A percentile compares a stretch with the other conserved stretches of the same genome.
These are phyloP conservation scores for Dictyostelium gargantuum DNA, from an alignment of 208 protist genomes.

Conservation along the genomic window DNA sequence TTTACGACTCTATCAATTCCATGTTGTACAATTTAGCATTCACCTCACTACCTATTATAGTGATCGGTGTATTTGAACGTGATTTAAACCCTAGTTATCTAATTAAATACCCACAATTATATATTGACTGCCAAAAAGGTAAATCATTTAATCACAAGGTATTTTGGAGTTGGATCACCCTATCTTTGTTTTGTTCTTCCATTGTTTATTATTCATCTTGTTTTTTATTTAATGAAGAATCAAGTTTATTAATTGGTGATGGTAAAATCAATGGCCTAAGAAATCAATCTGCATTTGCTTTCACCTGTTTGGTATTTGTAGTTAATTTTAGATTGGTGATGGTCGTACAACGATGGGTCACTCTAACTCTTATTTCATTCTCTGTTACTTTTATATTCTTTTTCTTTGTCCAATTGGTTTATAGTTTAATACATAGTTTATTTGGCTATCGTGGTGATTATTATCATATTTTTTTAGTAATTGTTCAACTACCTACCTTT, in stretches of 20 bases:
- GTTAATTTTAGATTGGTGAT: neutral
- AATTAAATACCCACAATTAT: neutral
- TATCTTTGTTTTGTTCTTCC: neutral
- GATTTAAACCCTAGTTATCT: neutral
- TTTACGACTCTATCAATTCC: conserved; percentile 73
- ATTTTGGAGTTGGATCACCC: conserved; percentile 26
- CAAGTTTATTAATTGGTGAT: neutral
- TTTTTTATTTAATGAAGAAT: neutral
- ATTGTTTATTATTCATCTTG: neutral
- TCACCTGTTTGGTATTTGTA: neutral
- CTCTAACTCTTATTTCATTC: neutral
- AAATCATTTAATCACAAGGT: conserved; percentile 50
- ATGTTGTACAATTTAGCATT: conserved; percentile 80
- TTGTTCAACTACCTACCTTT: neutral
- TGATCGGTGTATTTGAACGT: conserved; percentile 54
- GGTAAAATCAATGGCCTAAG: neutral
- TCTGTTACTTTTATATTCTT: neutral
- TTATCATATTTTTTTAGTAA: neutral
- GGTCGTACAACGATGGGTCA: neutral
- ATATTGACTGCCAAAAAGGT: conserved; percentile 12
- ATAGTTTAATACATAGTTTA: neutral
- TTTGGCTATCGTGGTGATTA: neutral
- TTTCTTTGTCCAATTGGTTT: neutral
- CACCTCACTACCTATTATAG: conserved; percentile 76
- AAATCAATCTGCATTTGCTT: neutral